Evolutionary conservation across 805 yeast genomes (phyloP).

Genomic region (Zygosaccharomyces siamensis): DNA sequence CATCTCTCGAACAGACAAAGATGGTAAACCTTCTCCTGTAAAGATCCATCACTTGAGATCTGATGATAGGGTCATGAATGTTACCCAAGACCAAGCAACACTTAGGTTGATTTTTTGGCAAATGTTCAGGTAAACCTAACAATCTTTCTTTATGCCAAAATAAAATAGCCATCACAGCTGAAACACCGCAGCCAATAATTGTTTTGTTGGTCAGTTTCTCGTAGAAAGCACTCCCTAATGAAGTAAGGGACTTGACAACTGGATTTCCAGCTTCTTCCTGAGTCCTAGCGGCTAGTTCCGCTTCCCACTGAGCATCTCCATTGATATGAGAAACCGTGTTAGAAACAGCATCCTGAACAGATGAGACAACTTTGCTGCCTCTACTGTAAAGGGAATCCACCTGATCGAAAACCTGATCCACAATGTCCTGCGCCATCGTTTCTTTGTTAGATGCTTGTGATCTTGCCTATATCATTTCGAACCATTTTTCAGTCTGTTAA

Average conservation of each 20-base stretch:
- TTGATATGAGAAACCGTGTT: constrained; percentile 8
- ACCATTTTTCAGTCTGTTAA: neutral
- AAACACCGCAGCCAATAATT: constrained; percentile 15
- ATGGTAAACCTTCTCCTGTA: constrained; percentile 33
- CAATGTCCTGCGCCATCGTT: constrained; percentile 19
- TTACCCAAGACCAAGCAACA: constrained; percentile 32
- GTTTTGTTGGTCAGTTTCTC: neutral
- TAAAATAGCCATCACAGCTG: constrained; percentile 17
- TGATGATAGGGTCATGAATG: constrained; percentile 34
- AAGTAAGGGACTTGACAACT: neutral
- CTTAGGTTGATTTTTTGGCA: constrained; percentile 16
- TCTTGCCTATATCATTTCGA: neutral
- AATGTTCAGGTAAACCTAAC: constrained; percentile 14
- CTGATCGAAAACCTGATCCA: constrained; percentile 25
- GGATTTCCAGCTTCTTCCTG: neutral
- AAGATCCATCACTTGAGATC: constrained; percentile 35
- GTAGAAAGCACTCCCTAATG: neutral
- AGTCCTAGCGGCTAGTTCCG: neutral
- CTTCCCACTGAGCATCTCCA: constrained; percentile 1
- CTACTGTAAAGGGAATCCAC: constrained; percentile 14
- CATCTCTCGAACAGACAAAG: constrained; percentile 31
- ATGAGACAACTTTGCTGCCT: constrained; percentile 12
- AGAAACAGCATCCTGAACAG: constrained; percentile 10
- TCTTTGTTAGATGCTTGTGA: neutral
- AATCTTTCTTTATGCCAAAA: constrained; percentile 14